A percentile compares a stretch with the other conserved stretches of the same genome.
Evolutionary conservation across 345 rosid genomes (phyloP).

Genomic region (Eucalyptus curtisii): DNA sequence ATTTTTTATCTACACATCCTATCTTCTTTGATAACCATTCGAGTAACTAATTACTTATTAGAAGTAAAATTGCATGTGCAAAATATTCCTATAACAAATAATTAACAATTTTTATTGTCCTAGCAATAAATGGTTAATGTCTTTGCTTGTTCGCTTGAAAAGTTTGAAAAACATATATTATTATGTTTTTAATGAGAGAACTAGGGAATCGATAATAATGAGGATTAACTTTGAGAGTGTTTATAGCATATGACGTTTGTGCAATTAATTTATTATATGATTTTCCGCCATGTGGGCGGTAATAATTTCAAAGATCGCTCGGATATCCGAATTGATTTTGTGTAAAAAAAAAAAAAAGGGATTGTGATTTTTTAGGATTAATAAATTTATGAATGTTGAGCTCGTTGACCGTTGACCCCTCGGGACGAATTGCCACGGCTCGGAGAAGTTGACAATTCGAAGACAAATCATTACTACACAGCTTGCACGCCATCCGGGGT

Average conservation of each 20-base stretch:
- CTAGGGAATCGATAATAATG: fast-evolving
- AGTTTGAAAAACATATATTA: fast-evolving
- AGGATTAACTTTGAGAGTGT: fast-evolving
- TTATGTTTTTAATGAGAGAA: not conserved
- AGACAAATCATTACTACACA: not conserved
- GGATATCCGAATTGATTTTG: not conserved
- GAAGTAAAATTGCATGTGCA: too few species aligned
- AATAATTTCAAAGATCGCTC: fast-evolving
- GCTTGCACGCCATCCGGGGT: not conserved
- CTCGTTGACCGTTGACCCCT: not conserved
- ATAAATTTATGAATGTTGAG: not conserved
- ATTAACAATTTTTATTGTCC: not conserved
- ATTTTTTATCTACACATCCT: not conserved
- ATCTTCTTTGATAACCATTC: too few species aligned
- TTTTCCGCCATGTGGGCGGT: fast-evolving
- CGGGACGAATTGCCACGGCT: not conserved
- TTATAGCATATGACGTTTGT: fast-evolving
- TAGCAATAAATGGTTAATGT: not conserved
- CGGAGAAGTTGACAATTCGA: not conserved
- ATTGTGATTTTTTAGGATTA: not conserved
- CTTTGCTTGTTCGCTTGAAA: fast-evolving
- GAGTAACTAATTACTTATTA: not conserved
- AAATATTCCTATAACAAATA: not conserved
- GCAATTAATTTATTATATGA: not conserved
- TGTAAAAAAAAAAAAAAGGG: not conserved